Base-by-base conservation (phyloP, 768 basidiomycete species). In the Termitomyces sp. region DNA sequence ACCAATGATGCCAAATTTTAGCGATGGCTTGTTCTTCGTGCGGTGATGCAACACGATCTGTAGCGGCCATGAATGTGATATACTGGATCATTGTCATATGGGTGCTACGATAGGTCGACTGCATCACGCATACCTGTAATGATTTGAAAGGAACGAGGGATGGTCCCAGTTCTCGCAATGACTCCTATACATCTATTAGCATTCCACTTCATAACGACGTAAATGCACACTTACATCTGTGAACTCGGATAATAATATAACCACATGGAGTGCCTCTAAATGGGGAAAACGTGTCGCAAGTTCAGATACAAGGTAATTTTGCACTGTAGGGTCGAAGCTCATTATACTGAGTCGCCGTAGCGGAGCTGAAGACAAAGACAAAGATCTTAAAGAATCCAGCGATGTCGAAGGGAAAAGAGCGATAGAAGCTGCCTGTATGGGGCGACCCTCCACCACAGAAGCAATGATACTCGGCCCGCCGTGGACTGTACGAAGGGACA, bases 201-300 rank as follows among this genome's bases (percentile, higher is more conserved):
- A 7, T 28, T 9, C 39, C 19, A 32, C 3, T 37, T 21, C 27
- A 54, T 39, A 19, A 28, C 17, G 35, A 57, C 5, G 19, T 19
- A 19, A 42, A 6, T 1, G 23, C 12, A 52, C 12, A 72, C 82
- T 62, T 61, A 77, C 83, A 45, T 75, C 69, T 2, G 73, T 75
- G 52, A 79, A 79, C 14, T 76, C 73, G 2, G 78, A 73, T 59
- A 79, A 71, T 21, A 85, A 69, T 45, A 84, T 73, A 10, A 87
- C 82, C 30, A 86, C 69, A 62, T 86, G 84, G 30, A 87, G 66
- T 1, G 84, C 82, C 64, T 87, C 83, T 47, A 88, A 68, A 34
- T 72, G 52, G 0, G 78, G 76, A 5, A 85, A 70, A 5, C 80
- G 73, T 43, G 61, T 57, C 10, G 80, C 74, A 3, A 87, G 71